phyloP scores from a whole-genome alignment of 2,329 filamentous ascomycete species.

The Penicillium palitans region DNA sequence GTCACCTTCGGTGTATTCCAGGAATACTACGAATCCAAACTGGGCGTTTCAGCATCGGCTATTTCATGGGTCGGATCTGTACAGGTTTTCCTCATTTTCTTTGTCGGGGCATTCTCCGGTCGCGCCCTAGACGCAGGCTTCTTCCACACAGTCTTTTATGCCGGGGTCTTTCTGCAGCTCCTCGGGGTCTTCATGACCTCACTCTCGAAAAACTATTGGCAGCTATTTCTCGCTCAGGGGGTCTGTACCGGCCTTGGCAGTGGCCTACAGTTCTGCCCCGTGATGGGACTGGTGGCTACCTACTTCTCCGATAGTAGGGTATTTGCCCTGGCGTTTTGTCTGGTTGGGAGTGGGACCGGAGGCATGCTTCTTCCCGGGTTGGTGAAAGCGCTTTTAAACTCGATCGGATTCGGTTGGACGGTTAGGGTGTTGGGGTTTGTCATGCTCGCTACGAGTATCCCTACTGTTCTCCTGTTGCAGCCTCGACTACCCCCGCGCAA shows the following conservation, averaged over 20 bases:
- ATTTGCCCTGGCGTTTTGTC: slow-evolving; percentile 6
- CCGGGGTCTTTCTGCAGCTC: slow-evolving; percentile 17
- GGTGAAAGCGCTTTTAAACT: slow-evolving; percentile 4
- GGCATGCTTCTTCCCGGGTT: slow-evolving; percentile 10
- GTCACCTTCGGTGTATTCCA: slow-evolving; percentile 45
- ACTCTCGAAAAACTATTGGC: background rate
- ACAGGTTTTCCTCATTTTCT: slow-evolving; percentile 47
- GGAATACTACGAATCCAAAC: slow-evolving; percentile 34
- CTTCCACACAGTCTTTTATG: slow-evolving; percentile 31
- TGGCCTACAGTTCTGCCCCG: slow-evolving; percentile 46
- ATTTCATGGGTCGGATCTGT: slow-evolving; percentile 48
- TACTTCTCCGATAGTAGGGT: slow-evolving; percentile 40
- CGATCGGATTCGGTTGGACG: slow-evolving; percentile 13
- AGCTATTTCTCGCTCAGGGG: background rate
- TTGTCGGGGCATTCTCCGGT: slow-evolving; percentile 43
- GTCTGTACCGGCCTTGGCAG: slow-evolving; percentile 39
- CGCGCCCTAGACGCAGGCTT: slow-evolving; percentile 44
- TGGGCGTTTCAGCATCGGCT: slow-evolving; percentile 33
- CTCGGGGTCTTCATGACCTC: slow-evolving; percentile 1
- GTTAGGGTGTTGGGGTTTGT: slow-evolving; percentile 39
- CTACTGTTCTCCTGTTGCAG: slow-evolving; percentile 6
- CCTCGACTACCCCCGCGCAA: slow-evolving; percentile 11
- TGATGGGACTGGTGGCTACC: slow-evolving; percentile 40
- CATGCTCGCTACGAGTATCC: slow-evolving; percentile 16
- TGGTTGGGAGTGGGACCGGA: slow-evolving; percentile 6